Percentiles rank a stretch among this genome's conserved stretches.
Conservation (phyloP, 225 moss, liverwort and hornwort species). For the Pseudoscleropodium purum region DNA sequence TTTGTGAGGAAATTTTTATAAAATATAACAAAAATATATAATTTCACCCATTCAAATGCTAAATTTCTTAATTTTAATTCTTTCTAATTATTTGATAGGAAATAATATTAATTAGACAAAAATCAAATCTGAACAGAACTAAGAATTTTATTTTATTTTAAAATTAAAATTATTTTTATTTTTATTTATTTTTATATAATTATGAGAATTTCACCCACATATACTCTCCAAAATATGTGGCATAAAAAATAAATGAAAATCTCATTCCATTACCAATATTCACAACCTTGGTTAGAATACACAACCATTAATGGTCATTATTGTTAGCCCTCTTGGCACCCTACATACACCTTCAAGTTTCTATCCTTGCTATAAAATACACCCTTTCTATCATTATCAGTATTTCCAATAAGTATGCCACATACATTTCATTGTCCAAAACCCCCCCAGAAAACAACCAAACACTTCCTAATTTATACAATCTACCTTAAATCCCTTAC, state of each 20-base stretch:
- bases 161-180: no score
- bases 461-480: accelerated
- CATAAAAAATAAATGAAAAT: no score
- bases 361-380: not conserved
- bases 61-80: accelerated
- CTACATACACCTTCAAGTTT: not conserved
- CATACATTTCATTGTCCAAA: not conserved
- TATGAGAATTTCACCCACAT: not conserved
- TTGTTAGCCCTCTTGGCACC: accelerated
- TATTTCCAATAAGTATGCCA: not conserved
- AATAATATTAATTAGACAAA: not conserved
- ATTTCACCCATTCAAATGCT: accelerated
- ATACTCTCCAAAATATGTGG: accelerated
- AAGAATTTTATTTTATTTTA: not conserved
- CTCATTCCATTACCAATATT: not conserved
- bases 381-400: no score
- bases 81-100: not conserved
- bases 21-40: no score
- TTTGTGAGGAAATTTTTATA: not conserved
- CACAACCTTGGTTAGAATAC: accelerated
- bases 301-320: not conserved
- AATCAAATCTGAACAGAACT: not conserved
- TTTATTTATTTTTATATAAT: not conserved
- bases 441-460: no score
- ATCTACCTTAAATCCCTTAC: not conserved